These are phyloP conservation scores for Jamesozyma spencerorum DNA, from an alignment of 805 yeast species.

Conservation along the genomic window DNA sequence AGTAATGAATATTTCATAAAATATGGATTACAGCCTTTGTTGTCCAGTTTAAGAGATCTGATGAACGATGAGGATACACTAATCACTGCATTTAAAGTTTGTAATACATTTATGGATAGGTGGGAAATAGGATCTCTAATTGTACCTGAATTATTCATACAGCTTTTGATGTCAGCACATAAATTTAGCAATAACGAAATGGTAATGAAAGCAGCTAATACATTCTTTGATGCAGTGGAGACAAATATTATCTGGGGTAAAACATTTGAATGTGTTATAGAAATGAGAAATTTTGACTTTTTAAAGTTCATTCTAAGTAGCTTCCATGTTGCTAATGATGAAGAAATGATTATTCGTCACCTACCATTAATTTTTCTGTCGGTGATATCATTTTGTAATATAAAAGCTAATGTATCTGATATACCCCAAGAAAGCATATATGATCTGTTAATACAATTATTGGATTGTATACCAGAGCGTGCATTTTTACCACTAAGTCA, in stretches of 20 bases:
- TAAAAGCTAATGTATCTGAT: neutral
- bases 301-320: constrained; percentile 50
- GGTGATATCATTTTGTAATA: constrained; percentile 28
- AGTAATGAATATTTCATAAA: constrained; percentile 45
- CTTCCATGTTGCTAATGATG: constrained; percentile 68
- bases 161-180: constrained; percentile 47
- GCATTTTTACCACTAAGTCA: constrained; percentile 49
- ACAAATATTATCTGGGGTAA: constrained; percentile 69
- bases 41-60: constrained; percentile 44
- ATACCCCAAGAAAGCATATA: constrained; percentile 1
- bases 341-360: constrained; percentile 72
- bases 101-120: constrained; percentile 72
- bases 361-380: constrained; percentile 60
- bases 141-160: constrained; percentile 60
- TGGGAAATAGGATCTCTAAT: constrained; percentile 86
- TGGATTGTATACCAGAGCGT: constrained; percentile 53
- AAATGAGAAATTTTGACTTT: constrained; percentile 35
- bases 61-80: constrained; percentile 32
- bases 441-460: constrained; percentile 30
- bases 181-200: constrained; percentile 24
- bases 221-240: constrained; percentile 82
- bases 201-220: constrained; percentile 47
- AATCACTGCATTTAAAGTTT: constrained; percentile 48
- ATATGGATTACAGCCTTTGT: constrained; percentile 44
- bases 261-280: constrained; percentile 31